These are phyloP conservation scores for Pseudogymnoascus sp. DNA, from an alignment of 2,329 filamentous ascomycete genomes.

Conservation along the genomic window DNA sequence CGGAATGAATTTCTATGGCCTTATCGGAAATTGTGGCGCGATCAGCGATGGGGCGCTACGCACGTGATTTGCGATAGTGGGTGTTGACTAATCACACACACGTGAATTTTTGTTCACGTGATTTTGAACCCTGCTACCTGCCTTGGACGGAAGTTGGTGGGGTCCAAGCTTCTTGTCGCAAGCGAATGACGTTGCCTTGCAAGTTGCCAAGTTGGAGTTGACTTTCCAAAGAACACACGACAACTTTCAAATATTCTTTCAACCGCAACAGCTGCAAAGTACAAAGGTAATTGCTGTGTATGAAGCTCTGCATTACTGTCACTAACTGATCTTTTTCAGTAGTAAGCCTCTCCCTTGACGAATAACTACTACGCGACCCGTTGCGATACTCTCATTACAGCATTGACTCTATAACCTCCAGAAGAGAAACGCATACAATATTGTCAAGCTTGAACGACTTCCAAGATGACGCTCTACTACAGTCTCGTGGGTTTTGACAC, in stretches of 20 bases:
- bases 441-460: conserved; percentile 14
- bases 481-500: conserved; percentile 34
- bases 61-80: background rate
- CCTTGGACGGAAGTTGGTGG: conserved; percentile 23
- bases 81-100: background rate
- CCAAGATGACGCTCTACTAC: conserved; percentile 44
- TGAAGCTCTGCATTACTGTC: background rate
- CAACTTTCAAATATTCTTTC: background rate
- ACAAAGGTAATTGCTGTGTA: background rate
- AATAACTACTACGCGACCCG: background rate
- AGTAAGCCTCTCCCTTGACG: background rate
- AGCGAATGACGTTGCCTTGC: conserved; percentile 10
- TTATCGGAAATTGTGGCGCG: conserved; percentile 9
- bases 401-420: conserved; percentile 10
- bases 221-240: conserved; percentile 7
- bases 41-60: background rate
- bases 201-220: conserved; percentile 10
- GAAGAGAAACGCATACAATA: conserved; percentile 2
- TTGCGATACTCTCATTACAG: background rate
- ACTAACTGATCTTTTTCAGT: background rate
- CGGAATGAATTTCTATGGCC: conserved; percentile 9
- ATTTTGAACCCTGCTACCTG: background rate
- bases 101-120: background rate
- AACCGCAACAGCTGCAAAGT: background rate
- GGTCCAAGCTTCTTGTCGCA: conserved; percentile 3